phyloP scores from a whole-genome alignment of 345 rosid genomes.

The Sapria himalayana region DNA sequence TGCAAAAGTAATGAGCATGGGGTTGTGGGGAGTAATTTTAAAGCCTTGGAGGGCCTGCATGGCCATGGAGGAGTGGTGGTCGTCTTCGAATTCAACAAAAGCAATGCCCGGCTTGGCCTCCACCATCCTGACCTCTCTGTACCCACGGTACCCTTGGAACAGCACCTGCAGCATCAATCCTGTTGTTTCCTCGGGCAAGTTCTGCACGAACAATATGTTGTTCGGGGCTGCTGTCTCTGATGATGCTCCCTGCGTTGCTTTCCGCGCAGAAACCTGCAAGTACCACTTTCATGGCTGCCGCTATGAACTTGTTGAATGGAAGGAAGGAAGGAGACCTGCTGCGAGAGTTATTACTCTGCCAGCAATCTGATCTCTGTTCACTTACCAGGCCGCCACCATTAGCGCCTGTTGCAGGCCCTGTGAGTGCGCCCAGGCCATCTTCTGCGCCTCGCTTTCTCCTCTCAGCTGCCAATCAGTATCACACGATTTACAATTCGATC shows the following conservation, averaged over 20 bases:
- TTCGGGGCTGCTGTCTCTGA: slow-evolving; percentile 56
- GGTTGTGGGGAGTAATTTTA: slow-evolving; percentile 66
- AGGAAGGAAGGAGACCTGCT: no score
- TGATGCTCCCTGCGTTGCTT: slow-evolving; percentile 19
- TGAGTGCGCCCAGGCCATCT: no score
- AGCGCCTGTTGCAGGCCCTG: no score
- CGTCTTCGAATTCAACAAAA: slow-evolving; percentile 76
- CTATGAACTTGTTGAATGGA: no score
- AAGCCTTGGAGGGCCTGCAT: slow-evolving; percentile 85
- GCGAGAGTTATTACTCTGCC: no score
- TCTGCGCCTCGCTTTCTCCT: no score
- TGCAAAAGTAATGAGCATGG: slow-evolving; percentile 74
- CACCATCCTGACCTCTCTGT: slow-evolving; percentile 79
- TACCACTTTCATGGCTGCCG: no score
- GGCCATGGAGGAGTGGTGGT: slow-evolving; percentile 61
- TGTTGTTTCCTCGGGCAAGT: slow-evolving; percentile 72
- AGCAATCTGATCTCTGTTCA: no score
- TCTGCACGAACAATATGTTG: slow-evolving; percentile 72
- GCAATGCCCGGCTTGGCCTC: slow-evolving; percentile 93
- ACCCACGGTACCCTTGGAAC: slow-evolving; percentile 70
- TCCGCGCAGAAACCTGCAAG: slow-evolving; percentile 37
- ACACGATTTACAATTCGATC: no score
- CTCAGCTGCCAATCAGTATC: no score
- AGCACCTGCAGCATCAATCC: slow-evolving; percentile 66
- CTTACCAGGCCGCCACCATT: no score